phyloP scores from a whole-genome alignment of 1,284 basidiomycete genomes.

The Naganishia cerealis region DNA sequence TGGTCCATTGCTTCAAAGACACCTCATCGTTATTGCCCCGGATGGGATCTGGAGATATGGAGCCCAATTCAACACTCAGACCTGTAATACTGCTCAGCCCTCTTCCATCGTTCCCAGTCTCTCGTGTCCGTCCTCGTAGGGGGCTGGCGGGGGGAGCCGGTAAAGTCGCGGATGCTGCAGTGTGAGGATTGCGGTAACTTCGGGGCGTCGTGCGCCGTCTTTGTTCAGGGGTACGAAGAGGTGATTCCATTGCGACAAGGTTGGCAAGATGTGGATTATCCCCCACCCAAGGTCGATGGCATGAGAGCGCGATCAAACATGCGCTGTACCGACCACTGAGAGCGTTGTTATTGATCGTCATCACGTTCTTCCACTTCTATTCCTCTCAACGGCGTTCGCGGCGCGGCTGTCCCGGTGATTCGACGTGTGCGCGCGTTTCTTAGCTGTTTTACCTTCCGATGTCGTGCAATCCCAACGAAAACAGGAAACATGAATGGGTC shows the following conservation, averaged over 20 bases:
- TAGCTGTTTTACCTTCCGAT: too few relatives aligned
- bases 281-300: too few relatives aligned
- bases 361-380: too few relatives aligned
- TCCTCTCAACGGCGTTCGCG: too few relatives aligned
- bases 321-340: too few relatives aligned
- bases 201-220: not conserved
- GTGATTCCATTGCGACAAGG: not conserved
- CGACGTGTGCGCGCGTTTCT: too few relatives aligned
- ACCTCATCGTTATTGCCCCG: not conserved
- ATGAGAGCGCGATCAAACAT: too few relatives aligned
- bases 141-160: not conserved
- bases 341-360: too few relatives aligned
- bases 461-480: too few relatives aligned
- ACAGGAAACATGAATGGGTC: too few relatives aligned
- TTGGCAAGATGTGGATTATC: not conserved
- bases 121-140: not conserved
- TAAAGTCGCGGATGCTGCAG: not conserved
- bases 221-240: not conserved
- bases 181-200: not conserved
- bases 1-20: constrained; percentile 19
- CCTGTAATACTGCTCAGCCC: not conserved
- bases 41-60: not conserved
- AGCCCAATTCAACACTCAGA: not conserved
- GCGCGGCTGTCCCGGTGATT: too few relatives aligned
- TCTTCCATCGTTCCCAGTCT: not conserved